Conservation (phyloP, 1,284 basidiomycete genomes). For the Inonotus hispidus region DNA sequence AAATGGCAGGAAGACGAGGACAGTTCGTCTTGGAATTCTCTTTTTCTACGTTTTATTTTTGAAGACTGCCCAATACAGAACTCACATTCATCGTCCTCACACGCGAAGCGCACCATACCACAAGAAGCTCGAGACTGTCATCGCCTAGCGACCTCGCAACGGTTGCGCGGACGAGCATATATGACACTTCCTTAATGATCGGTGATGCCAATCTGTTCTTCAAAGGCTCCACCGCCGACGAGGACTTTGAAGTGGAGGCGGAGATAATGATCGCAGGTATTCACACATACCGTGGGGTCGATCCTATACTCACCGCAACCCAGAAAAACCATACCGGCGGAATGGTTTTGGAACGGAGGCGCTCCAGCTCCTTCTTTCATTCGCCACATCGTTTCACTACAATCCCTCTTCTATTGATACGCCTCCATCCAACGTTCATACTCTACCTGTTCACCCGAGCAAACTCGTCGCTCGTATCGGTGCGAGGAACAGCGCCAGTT, state of each 20-base stretch:
- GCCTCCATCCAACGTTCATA: constrained; percentile 9
- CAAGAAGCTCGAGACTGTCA: neutral
- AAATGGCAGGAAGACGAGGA: constrained; percentile 88
- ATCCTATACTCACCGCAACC: neutral
- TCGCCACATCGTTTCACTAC: constrained; percentile 38
- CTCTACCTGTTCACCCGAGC: constrained; percentile 34
- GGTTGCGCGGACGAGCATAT: constrained; percentile 27
- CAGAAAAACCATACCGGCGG: constrained; percentile 58
- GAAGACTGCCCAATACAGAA: constrained; percentile 39
- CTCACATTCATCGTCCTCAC: constrained; percentile 88
- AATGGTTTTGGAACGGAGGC: constrained; percentile 65
- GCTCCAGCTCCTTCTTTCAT: constrained; percentile 59
- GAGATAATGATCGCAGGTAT: constrained; percentile 86
- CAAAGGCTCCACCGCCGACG: constrained; percentile 40
- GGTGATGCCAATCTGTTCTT: constrained; percentile 94
- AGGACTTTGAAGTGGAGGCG: constrained; percentile 48
- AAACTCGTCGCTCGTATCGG: constrained; percentile 53
- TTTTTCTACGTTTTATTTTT: neutral
- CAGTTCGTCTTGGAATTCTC: constrained; percentile 42
- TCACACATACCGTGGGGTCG: neutral
- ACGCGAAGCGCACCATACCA: constrained; percentile 25
- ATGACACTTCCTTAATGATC: constrained; percentile 63
- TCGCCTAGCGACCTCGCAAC: neutral
- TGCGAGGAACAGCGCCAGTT: constrained; percentile 45
- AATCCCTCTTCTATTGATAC: neutral